Evolutionary conservation across 495 filamentous ascomycete genomes (phyloP), one percentile per base, ranked within the genome.

Genomic region (Amphirosellinia nigrospora): DNA sequence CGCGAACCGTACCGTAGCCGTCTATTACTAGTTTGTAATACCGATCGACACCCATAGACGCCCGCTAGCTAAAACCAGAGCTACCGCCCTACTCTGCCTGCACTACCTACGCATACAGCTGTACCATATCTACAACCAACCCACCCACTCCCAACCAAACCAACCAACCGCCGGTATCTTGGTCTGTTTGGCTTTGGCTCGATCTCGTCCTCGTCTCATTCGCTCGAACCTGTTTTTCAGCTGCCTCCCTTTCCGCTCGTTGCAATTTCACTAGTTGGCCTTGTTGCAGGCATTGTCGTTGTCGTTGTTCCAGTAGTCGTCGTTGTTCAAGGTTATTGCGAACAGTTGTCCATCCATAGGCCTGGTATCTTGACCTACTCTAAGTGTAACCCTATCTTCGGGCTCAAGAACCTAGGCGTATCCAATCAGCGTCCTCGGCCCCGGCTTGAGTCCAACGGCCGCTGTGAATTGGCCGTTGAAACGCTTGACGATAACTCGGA

Each of bases 171-270:
- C 23, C 23, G 48, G 7, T 28, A 38, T 60, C 39, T 46, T 6
- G 43, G 34, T 52, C 39, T 52, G 68, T 72, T 58, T 68, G 64
- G 73, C 70, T 71, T 72, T 71, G 73, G 70, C 70, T 74, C 70
- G 55, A 72, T 71, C 52, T 66, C 48, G 21, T 55, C 56, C 50
- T 71, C 70, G 34, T 73, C 21, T 56, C 23, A 63, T 61, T 48
- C 59, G 52, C 64, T 70, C 58, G 72, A 72, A 66, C 64, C 66
- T 73, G 21, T 74, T 66, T 67, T 63, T 68, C 67, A 66, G 71
- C 70, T 66, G 72, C 71, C 72, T 34, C 62, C 64, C 10, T 66
- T 75, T 69, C 64, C 74, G 76, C 70, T 78, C 74, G 76, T 78
- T 78, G 71, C 71, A 59, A 65, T 76, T 72, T 72, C 63, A 53